Evolutionary conservation across 2,329 filamentous ascomycete species (phyloP).

Genomic region (Ceratocystis papillata): DNA sequence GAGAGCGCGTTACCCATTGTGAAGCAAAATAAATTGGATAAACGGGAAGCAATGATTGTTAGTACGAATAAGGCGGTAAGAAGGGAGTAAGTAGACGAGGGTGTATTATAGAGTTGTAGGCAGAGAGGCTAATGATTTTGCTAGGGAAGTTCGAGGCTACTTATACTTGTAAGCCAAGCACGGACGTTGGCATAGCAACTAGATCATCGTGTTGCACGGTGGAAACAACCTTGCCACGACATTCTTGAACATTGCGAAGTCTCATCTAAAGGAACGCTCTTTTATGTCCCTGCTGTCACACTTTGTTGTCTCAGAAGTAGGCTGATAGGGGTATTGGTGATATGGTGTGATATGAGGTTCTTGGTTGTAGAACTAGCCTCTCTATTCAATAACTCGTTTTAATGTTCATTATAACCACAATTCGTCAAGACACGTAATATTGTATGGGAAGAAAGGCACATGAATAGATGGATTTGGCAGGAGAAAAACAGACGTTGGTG

Average conservation of each 20-base stretch:
- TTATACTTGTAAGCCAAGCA: neutral
- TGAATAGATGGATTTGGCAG: neutral
- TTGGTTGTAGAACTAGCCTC: neutral
- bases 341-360: neutral
- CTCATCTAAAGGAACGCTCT: neutral
- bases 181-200: slow-evolving; percentile 7
- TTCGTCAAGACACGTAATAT: neutral
- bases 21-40: neutral
- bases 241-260: neutral
- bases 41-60: neutral
- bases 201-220: neutral
- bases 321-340: neutral
- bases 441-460: neutral
- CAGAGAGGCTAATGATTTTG: neutral
- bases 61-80: neutral
- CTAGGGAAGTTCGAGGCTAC: neutral
- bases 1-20: slow-evolving; percentile 23
- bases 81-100: neutral
- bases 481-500: neutral
- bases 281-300: neutral
- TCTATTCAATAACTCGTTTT: neutral
- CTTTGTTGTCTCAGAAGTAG: neutral
- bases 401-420: neutral
- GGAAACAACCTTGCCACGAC: neutral
- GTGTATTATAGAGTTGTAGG: neutral